These are phyloP conservation scores for Musa schizocarpa DNA, from an alignment of 176 grass and related monocot species.

Conservation along the genomic window DNA sequence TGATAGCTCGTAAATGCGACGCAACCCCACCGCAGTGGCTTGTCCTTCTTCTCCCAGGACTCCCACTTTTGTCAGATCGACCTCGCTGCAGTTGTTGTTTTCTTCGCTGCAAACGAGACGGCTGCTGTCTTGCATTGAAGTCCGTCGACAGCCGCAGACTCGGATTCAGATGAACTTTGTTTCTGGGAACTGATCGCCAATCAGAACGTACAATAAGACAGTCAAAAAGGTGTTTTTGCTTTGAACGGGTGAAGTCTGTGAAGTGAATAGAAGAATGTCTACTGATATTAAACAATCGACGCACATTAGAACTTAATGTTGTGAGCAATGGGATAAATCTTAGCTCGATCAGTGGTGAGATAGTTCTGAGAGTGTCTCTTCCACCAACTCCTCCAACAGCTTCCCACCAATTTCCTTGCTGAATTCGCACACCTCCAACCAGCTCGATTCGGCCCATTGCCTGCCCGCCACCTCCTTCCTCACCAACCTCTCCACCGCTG, in stretches of 20 bases:
- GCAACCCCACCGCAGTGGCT: background rate
- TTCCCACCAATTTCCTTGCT: constrained; percentile 35
- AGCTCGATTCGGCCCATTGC: constrained; percentile 19
- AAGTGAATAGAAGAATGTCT: constrained; percentile 14
- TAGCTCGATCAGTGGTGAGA: background rate
- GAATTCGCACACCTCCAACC: constrained; percentile 50
- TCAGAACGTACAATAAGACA: too few species aligned
- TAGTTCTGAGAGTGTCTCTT: constrained; percentile 51
- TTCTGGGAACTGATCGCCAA: too few species aligned
- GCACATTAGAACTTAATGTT: background rate
- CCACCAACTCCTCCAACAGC: constrained; percentile 62
- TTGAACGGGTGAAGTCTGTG: background rate
- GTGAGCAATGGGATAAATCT: background rate
- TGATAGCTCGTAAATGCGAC: background rate
- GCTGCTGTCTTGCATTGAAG: too few species aligned
- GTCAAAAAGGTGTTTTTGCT: too few species aligned
- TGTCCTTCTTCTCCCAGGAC: background rate
- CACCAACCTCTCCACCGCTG: constrained; percentile 52
- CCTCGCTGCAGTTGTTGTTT: background rate
- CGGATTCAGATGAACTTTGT: too few species aligned
- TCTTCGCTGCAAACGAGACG: too few species aligned
- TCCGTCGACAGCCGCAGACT: too few species aligned
- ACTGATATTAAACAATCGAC: constrained; percentile 6
- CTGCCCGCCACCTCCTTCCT: constrained; percentile 49
- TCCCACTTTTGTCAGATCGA: constrained; percentile 12